These are phyloP conservation scores for Raphanus raphanistrum DNA, from an alignment of 345 rosid genomes.

Conservation along the genomic window DNA sequence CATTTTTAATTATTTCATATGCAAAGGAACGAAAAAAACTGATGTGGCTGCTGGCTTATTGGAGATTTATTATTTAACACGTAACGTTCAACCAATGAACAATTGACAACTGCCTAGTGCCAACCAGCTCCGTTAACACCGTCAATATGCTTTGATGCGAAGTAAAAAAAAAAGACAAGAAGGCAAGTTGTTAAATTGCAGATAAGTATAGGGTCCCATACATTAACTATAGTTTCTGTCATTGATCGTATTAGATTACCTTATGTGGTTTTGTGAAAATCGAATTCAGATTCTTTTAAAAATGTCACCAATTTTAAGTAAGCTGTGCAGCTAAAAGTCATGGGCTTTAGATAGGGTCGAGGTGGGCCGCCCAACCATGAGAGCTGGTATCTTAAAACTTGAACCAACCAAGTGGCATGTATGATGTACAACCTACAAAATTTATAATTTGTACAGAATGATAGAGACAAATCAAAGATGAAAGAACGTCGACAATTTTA, in stretches of 20 bases:
- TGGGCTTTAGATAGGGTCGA: constrained; percentile 19
- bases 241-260: neutral
- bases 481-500: neutral
- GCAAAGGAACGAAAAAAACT: neutral
- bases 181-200: constrained; percentile 2
- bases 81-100: constrained; percentile 2
- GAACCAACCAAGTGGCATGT: constrained; percentile 17
- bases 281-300: neutral
- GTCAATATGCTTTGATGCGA: neutral
- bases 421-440: neutral
- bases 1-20: neutral
- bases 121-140: constrained; percentile 1
- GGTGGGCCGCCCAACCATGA: constrained; percentile 13
- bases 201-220: neutral
- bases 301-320: too few relatives aligned
- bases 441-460: neutral
- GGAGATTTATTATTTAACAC: neutral
- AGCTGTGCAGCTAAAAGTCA: neutral
- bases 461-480: neutral
- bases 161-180: neutral
- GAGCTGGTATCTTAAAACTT: neutral
- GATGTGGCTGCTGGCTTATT: constrained; percentile 17
- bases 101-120: neutral
- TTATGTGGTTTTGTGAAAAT: neutral
- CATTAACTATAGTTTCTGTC: neutral